A percentile compares a stretch with the other conserved stretches of the same genome.
Evolutionary conservation across 768 basidiomycete genomes (phyloP).

Genomic region (Mycena venus): DNA sequence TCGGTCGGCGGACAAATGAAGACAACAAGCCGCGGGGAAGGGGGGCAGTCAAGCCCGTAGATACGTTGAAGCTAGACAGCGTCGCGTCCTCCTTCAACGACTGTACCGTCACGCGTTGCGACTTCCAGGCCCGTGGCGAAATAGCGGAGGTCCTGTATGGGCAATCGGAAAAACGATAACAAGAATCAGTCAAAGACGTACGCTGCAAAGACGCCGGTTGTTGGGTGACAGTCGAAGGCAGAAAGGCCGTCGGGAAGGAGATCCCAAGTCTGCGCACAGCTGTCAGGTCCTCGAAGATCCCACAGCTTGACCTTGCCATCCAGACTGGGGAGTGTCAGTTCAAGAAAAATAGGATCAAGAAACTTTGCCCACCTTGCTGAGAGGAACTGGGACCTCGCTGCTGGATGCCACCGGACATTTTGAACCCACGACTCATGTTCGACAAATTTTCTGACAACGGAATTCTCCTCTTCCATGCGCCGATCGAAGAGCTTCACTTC

Average conservation of each 20-base stretch:
- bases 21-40: slow-evolving; percentile 70
- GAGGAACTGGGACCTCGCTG: slow-evolving; percentile 75
- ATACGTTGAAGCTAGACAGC: slow-evolving; percentile 61
- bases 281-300: slow-evolving; percentile 82
- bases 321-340: slow-evolving; percentile 62
- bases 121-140: slow-evolving; percentile 70
- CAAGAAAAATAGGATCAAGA: neutral
- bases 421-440: slow-evolving; percentile 92
- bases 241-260: slow-evolving; percentile 80
- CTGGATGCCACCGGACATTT: slow-evolving; percentile 89
- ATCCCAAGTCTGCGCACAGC: slow-evolving; percentile 72
- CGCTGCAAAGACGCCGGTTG: slow-evolving; percentile 88
- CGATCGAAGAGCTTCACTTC: slow-evolving; percentile 92
- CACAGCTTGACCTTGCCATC: slow-evolving; percentile 93
- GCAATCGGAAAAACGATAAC: neutral
- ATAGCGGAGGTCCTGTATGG: slow-evolving; percentile 69
- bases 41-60: slow-evolving; percentile 67
- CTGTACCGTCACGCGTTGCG: slow-evolving; percentile 74
- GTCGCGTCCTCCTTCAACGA: slow-evolving; percentile 58
- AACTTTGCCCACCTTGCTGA: slow-evolving; percentile 93
- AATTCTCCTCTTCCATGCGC: slow-evolving; percentile 85
- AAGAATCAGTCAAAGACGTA: slow-evolving; percentile 55
- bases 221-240: slow-evolving; percentile 88
- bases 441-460: slow-evolving; percentile 82
- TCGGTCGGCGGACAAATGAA: slow-evolving; percentile 71